Evolutionary conservation across 257 asterid genomes (phyloP), one percentile per base, ranked within the genome.

Genomic region (Solanum medicagineum): DNA sequence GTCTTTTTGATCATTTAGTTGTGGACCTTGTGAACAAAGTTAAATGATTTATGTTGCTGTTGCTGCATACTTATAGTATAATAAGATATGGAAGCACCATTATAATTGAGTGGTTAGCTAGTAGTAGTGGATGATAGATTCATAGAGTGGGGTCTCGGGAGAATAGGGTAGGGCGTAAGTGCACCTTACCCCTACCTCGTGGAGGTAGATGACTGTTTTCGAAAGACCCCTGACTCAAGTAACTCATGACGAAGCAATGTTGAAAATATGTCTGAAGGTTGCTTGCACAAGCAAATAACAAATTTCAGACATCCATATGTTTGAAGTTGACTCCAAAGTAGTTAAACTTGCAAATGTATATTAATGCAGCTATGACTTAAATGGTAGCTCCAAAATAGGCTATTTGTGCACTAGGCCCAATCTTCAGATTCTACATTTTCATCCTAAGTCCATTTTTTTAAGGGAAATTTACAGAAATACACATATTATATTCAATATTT

Each of bases 121-220:
- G 19, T 11, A 65, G 20, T 65, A 65, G 2, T 65, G 36, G 73
- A 57, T 57, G 65, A 57, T 55, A 2, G 26, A 32, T 65, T 65
- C 73, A 65, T 15, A 17, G 16, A n/a, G 65, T 57, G 13, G 26
- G 13, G 26, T 20, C 0, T 57, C 26, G 6, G 0, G 0, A 6
- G 6, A 36, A 5, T 36, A 57, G 13, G 65, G 0, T 57, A 57
- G 1, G 65, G 26, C n/a, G 0, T 57, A 0, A 19, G 65, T 10
- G 20, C 20, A 20, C 65, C n/a, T 57, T 57, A 20, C 65, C 10
- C 65, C 65, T 57, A 57, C 42, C 42, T 22, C 20, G 57, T 15
- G 6, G 14, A 57, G 26, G 65, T 57, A 8, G 26, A 57, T 24
- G 13, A 12, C 6, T 20, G 13, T 57, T 57, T 57, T 1, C 1